Conservation (phyloP, 345 rosid species). For the Mallotus nudiflorus region DNA sequence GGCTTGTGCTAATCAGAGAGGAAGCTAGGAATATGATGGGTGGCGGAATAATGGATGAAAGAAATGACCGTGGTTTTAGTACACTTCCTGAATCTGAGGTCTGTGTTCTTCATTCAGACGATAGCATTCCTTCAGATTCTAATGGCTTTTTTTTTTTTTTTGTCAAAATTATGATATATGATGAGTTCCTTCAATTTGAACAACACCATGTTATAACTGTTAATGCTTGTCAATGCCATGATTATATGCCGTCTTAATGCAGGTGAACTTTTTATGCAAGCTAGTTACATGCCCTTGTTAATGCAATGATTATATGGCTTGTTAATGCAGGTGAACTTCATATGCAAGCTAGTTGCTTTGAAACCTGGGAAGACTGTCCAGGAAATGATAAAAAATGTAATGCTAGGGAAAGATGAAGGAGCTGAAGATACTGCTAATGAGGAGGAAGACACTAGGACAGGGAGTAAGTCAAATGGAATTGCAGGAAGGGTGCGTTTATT, state of each 20-base stretch:
- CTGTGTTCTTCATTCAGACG: slow-evolving; percentile 8
- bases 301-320: slow-evolving; percentile 9
- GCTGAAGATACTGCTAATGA: slow-evolving; percentile 52
- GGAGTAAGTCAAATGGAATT: slow-evolving; percentile 45
- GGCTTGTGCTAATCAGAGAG: slow-evolving; percentile 90
- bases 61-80: slow-evolving; percentile 89
- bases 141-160: background rate
- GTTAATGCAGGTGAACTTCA: slow-evolving; percentile 72
- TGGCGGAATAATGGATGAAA: slow-evolving; percentile 90
- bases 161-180: background rate
- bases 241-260: slow-evolving; percentile 19
- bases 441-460: slow-evolving; percentile 34
- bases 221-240: slow-evolving; percentile 4
- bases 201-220: background rate
- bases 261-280: slow-evolving; percentile 91
- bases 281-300: slow-evolving; percentile 50
- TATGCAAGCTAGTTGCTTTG: slow-evolving; percentile 79
- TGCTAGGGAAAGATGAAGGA: slow-evolving; percentile 95
- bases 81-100: slow-evolving; percentile 97
- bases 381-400: slow-evolving; percentile 81
- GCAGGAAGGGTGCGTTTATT: slow-evolving; percentile 62
- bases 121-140: too few relatives aligned
- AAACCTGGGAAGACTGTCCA: slow-evolving; percentile 79
- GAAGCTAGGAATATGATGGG: slow-evolving; percentile 97
- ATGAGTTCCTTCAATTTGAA: background rate